A percentile compares a stretch with the other conserved stretches of the same genome.
Evolutionary conservation across 2,329 filamentous ascomycete genomes (phyloP).

Genomic region (Nigrospora sphaerica): DNA sequence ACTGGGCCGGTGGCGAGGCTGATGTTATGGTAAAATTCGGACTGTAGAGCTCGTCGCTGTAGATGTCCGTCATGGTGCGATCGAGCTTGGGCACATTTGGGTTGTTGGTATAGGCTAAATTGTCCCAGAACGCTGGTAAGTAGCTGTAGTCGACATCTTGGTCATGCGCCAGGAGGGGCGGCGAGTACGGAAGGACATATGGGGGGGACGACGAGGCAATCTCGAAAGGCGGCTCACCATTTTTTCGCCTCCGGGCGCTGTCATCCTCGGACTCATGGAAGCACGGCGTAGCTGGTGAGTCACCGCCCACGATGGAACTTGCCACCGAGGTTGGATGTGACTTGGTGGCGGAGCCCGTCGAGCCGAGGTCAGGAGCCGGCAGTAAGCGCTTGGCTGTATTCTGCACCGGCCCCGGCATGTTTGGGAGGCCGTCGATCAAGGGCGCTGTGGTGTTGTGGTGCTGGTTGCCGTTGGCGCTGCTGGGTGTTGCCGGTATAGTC

Average conservation of each 20-base stretch:
- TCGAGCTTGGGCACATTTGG: conserved; percentile 63
- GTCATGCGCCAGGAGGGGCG: conserved; percentile 14
- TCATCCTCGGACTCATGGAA: conserved; percentile 40
- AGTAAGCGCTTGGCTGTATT: conserved; percentile 32
- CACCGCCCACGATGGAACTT: conserved; percentile 46
- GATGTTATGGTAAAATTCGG: conserved; percentile 56
- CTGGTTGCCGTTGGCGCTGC: conserved; percentile 15
- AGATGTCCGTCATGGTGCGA: conserved; percentile 79
- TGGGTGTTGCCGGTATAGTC: conserved; percentile 16
- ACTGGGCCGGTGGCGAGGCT: conserved; percentile 40
- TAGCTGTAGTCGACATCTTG: conserved; percentile 44
- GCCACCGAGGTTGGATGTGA: conserved; percentile 51
- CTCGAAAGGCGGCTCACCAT: conserved; percentile 37
- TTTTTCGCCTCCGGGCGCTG: conserved; percentile 36
- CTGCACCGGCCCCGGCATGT: conserved; percentile 26
- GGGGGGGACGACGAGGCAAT: conserved; percentile 1
- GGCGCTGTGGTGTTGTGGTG: conserved; percentile 32
- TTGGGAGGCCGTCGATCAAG: conserved; percentile 17
- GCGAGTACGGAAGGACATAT: background rate
- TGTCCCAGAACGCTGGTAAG: conserved; percentile 55
- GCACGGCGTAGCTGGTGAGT: conserved; percentile 53
- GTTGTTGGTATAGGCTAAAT: conserved; percentile 46
- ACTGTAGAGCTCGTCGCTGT: conserved; percentile 78
- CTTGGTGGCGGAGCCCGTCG: conserved; percentile 24
- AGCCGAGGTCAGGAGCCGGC: conserved; percentile 36